Evolutionary conservation across 2,329 filamentous ascomycete genomes (phyloP).

Genomic region (Curvularia eragrostidis): DNA sequence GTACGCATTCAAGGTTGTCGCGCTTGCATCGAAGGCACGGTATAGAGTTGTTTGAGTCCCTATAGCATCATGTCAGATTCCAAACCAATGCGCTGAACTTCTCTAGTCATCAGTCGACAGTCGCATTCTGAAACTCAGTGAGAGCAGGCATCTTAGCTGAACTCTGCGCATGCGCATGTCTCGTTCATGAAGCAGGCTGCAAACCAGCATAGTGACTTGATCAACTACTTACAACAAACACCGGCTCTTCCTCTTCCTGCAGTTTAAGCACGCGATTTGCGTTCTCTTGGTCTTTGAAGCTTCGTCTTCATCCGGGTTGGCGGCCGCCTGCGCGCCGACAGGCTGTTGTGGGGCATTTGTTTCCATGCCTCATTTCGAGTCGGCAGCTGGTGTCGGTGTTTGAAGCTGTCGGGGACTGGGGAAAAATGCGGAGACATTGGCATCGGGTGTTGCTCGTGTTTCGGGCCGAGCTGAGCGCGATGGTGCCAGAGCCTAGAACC

Average conservation of each 20-base stretch:
- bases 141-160: neutral
- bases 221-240: constrained; percentile 47
- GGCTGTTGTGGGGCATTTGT: constrained; percentile 20
- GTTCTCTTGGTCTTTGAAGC: constrained; percentile 31
- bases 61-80: constrained; percentile 18
- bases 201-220: constrained; percentile 1
- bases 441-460: constrained; percentile 15
- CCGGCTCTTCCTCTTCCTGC: constrained; percentile 49
- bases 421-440: constrained; percentile 14
- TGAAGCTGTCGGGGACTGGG: constrained; percentile 21
- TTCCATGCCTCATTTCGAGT: constrained; percentile 23
- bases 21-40: constrained; percentile 66
- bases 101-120: neutral
- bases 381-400: constrained; percentile 19
- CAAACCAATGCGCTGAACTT: neutral
- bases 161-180: neutral
- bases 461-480: constrained; percentile 10
- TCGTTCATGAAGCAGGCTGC: neutral
- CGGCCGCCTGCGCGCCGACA: constrained; percentile 15
- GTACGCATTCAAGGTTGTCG: constrained; percentile 64
- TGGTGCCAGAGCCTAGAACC: neutral
- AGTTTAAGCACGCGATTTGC: constrained; percentile 43
- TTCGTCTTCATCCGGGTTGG: constrained; percentile 26
- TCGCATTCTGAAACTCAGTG: neutral
- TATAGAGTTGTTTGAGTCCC: constrained; percentile 57